phyloP scores from a whole-genome alignment of 306 rosid genomes.

The Neltuma alba region DNA sequence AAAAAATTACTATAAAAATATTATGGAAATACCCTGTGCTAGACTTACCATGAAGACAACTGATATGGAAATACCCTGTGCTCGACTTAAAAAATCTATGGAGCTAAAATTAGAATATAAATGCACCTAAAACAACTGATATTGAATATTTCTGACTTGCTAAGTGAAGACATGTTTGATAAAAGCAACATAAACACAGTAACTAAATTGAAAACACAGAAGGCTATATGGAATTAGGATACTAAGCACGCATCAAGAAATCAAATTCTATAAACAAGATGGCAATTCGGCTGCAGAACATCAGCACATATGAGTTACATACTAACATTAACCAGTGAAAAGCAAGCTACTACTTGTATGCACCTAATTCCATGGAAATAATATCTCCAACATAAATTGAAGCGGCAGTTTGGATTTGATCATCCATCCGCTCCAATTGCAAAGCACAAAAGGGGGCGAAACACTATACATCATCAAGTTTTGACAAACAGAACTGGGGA shows the following conservation, averaged over 20 bases:
- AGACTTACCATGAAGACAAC: too few relatives aligned
- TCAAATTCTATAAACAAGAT: neutral
- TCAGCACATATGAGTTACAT: neutral
- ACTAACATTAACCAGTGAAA: neutral
- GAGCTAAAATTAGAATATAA: too few relatives aligned
- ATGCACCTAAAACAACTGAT: neutral
- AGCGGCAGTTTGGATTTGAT: conserved; percentile 4
- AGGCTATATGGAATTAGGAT: neutral
- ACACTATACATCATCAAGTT: conserved; percentile 19
- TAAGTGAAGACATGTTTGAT: neutral
- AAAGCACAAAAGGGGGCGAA: neutral
- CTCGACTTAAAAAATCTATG: too few relatives aligned
- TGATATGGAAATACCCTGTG: too few relatives aligned
- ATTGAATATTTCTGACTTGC: neutral
- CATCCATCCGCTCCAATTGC: conserved; percentile 16
- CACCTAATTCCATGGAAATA: neutral
- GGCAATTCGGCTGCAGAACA: neutral
- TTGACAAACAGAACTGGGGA: neutral
- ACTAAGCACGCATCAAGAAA: neutral
- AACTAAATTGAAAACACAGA: neutral
- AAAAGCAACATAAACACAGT: neutral
- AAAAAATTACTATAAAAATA: too few relatives aligned
- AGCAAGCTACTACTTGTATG: neutral
- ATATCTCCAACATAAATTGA: conserved; percentile 15
- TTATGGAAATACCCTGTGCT: too few relatives aligned